Evolutionary conservation across 495 filamentous ascomycete genomes (phyloP), one percentile per base, ranked within the genome.

Genomic region (Evansstolkia leycettana): DNA sequence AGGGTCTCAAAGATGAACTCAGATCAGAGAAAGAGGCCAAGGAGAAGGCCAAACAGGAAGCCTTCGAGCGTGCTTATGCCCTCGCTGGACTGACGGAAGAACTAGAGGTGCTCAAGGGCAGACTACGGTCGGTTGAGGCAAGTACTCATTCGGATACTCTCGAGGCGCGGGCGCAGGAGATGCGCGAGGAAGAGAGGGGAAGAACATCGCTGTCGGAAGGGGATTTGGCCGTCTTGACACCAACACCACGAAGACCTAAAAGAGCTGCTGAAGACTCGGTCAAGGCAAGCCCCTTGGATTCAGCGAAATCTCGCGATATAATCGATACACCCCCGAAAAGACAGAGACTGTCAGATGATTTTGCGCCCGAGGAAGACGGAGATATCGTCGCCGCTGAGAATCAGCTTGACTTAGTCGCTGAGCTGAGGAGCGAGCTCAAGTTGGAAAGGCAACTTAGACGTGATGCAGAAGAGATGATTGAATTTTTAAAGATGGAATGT

Each of bases 401-500:
- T 36, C 28, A 53, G 17, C 58, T 69, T 12, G 63, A 70, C 16
- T 57, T 72, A 33, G 54, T 82, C 24, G 73, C 76, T 5, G 64
- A 75, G 14, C 45, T 88, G 9, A 65, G 64, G 17, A 66, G 72
- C n/a, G 66, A 76, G 9, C 70, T 85, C 28, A 53, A 72, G 27
- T 68, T 62, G 50, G 82, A 90, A 60, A 75, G 66, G 48, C 72
- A 71, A 35, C 61, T 75, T 28, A 72, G 83, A 30, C 59, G 70
- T 20, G 66, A 78, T 11, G 80, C 82, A 0, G 69, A 86, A 38
- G 79, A 82, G 10, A 73, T 78, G 45, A 60, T 88, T 17, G 70
- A 87, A n/a, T 93, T 86, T 51, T 60, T 94, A 64, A 74, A 82
- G 44, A 70, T 81, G 40, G 84, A 93, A 51, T 92, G 86, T 54